Evolutionary conservation across 106 monocot species (phyloP), one percentile per base, ranked within the genome.

Genomic region (Dendrobium catenatum): DNA sequence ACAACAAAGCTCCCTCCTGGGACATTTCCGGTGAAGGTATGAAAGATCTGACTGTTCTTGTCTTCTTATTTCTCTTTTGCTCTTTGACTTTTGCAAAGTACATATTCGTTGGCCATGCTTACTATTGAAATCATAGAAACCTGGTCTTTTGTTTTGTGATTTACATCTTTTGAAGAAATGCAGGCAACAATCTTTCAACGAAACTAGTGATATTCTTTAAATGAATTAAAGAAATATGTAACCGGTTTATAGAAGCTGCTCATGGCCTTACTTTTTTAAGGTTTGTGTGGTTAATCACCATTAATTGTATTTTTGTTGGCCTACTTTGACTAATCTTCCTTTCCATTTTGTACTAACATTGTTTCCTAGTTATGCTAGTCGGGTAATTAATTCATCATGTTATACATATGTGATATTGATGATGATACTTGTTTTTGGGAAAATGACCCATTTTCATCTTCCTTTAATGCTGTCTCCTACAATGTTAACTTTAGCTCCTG

Each of bases 1-100:
- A 83, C 79, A 1, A 83, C 83, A 61, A 83, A 83, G 79, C 95
- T 95, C 33, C 98, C 95, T 68, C 74, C 87, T 42, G 90, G 93
- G 49, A 95, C 95, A 29, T 95, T 99, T 86, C 95, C 98, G 3
- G 98, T 99, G 61, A 99, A 99, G 98, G 98, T 99, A 88, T 83
- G n/a, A 20, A 74, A 42, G 44, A 19, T 7, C 20, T 4, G 17
- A 3, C 16, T 40, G 2, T 73, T 73, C 40, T 18, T 15, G 73
- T 41, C 15, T 73, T 42, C 56, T 73, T 42, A 40, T 19, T 15
- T 73, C 41, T 16, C 41, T 73, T 73, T 70, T 10, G 51, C 51
- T 15, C 15, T 51, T 51, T 51, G 51, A 3, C 15, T 70, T 27
- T 33, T 1, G 4, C 33, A 33, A 37, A 15, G 70, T 70, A 8